Evolutionary conservation across 495 filamentous ascomycete genomes (phyloP), one percentile per base, ranked within the genome.

Genomic region (Polyplosphaeria fusca): DNA sequence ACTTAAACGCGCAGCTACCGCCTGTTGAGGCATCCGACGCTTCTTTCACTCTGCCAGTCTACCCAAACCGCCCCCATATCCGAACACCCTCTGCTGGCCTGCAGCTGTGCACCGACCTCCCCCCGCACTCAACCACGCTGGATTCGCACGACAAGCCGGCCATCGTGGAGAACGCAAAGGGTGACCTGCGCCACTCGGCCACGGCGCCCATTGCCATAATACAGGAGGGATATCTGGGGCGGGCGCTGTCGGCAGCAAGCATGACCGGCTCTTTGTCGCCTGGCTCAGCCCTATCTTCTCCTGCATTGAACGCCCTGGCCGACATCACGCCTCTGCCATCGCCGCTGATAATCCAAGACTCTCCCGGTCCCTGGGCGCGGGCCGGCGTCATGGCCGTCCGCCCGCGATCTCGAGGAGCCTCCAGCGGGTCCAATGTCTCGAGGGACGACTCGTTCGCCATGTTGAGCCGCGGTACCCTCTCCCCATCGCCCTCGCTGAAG

Each of bases 281-380:
- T 1, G 77, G 74, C 24, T 86, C 84, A 12, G 70, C 72, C 2
- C 63, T 83, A 18, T 81, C 84, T 4, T 87, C 84, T 16, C 90
- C 91, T 2, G 82, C 85, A 54, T 78, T 95, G 35, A 82, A 84
- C 53, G 88, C 91, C 18, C 85, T 96, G 82, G 81, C 82, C 35
- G 89, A 96, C 65, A 84, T 98, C 53, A 98, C 93, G 3, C 93
- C 93, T 47, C 72, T 98, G 20, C 93, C 93, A 11, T 96, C 93
- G 4, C 93, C 93, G 5, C 79, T 96, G 35, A 75, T 88, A 53
- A 79, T 79, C 5, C 74, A 74, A 55, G 84, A 86, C 40, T 89
- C 87, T 5, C 87, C 91, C n/a, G 80, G 79, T 4, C 84, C 84
- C 19, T 87, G 86, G 85, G 82, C 75, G 64, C 67, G 78, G 5